These are phyloP conservation scores for Malassezia pachydermatis DNA, from an alignment of 1,284 basidiomycete genomes.

Conservation along the genomic window DNA sequence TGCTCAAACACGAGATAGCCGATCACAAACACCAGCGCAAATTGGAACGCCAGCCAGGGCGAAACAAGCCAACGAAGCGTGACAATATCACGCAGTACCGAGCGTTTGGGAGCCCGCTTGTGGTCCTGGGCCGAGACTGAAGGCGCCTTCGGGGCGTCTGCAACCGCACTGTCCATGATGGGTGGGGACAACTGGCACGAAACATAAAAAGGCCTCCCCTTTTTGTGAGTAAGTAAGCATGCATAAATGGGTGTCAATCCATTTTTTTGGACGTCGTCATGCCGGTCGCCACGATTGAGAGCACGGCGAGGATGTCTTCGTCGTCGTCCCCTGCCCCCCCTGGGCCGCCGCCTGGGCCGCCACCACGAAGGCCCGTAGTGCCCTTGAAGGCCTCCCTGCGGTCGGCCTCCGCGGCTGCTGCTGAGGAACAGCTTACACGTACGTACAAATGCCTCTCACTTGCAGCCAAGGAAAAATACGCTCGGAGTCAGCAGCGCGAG, in stretches of 20 bases:
- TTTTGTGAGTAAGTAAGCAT: too few species aligned
- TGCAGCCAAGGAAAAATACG: constrained; percentile 27
- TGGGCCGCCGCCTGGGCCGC: constrained; percentile 18
- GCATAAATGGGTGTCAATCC: too few species aligned
- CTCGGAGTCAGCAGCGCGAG: constrained; percentile 48
- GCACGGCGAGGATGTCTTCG: too few species aligned
- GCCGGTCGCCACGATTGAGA: too few species aligned
- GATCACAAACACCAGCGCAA: constrained; percentile 63
- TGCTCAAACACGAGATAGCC: constrained; percentile 64
- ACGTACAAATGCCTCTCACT: background rate
- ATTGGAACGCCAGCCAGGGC: constrained; percentile 28
- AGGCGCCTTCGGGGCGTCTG: too few species aligned
- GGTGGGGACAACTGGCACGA: background rate
- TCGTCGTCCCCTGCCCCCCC: constrained; percentile 2
- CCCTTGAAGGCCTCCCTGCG: too few species aligned
- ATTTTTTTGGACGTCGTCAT: too few species aligned
- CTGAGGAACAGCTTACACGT: background rate
- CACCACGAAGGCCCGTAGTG: too few species aligned
- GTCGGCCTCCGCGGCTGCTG: too few species aligned
- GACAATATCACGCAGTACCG: constrained; percentile 1
- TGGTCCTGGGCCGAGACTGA: too few species aligned
- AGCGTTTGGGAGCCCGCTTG: too few species aligned
- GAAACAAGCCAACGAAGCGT: constrained; percentile 36
- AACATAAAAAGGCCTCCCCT: too few species aligned
- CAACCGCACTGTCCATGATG: background rate